Evolutionary conservation across 2,329 filamentous ascomycete genomes (phyloP).

Genomic region (Cryphonectria nitschkei): DNA sequence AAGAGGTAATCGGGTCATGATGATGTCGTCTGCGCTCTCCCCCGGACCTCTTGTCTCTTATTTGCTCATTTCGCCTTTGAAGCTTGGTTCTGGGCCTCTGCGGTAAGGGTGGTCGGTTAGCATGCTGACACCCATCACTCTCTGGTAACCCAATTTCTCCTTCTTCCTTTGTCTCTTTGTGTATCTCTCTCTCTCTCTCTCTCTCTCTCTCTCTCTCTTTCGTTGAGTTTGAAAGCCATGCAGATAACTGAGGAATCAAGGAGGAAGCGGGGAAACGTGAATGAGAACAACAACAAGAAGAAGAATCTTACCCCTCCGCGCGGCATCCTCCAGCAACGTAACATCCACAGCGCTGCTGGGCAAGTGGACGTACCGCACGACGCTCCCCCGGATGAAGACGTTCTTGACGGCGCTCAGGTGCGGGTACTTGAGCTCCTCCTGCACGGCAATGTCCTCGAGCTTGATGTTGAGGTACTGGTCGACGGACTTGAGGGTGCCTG

Average conservation of each 20-base stretch:
- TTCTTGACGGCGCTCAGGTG: constrained; percentile 91
- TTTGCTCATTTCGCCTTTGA: constrained; percentile 55
- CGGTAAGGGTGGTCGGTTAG: constrained; percentile 9
- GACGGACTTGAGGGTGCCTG: constrained; percentile 92
- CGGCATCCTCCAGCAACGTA: constrained; percentile 86
- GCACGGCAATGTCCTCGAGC: constrained; percentile 89
- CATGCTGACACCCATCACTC: background rate
- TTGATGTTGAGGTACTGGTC: constrained; percentile 99
- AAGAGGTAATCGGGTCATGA: background rate
- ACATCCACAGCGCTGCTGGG: constrained; percentile 83
- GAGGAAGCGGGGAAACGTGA: constrained; percentile 10
- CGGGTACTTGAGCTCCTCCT: constrained; percentile 93
- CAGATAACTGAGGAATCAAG: too few relatives aligned
- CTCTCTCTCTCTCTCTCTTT: too few relatives aligned
- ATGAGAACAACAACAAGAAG: background rate
- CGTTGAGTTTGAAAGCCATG: too few relatives aligned
- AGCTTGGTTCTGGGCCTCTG: constrained; percentile 62
- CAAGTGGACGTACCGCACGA: constrained; percentile 90
- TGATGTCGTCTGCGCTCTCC: background rate
- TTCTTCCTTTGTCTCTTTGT: background rate
- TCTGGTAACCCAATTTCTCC: too few relatives aligned
- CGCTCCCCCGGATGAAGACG: constrained; percentile 91
- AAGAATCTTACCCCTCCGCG: constrained; percentile 69
- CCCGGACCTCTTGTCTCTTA: background rate
- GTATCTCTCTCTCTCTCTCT: too few relatives aligned